These are phyloP conservation scores for Glaciozyma martinii DNA, from an alignment of 768 basidiomycete species.

Conservation along the genomic window DNA sequence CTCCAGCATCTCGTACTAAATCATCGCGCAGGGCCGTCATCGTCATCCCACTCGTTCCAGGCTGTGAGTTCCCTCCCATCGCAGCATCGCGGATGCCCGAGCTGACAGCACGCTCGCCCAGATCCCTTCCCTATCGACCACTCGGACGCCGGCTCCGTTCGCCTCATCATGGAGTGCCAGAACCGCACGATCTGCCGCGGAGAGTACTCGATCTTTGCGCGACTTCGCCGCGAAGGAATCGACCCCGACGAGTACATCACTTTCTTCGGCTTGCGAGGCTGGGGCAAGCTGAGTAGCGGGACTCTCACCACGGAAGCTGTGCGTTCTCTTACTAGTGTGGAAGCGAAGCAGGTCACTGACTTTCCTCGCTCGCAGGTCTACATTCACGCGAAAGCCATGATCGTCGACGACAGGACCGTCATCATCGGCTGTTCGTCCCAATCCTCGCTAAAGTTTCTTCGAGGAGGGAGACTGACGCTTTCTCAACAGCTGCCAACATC, in stretches of 20 bases:
- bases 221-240: slow-evolving; percentile 76
- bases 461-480: slow-evolving; percentile 34
- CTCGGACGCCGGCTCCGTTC: slow-evolving; percentile 83
- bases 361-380: slow-evolving; percentile 22
- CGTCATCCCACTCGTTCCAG: slow-evolving; percentile 81
- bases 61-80: slow-evolving; percentile 63
- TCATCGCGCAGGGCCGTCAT: slow-evolving; percentile 56
- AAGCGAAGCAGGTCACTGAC: not conserved
- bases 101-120: not conserved
- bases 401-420: slow-evolving; percentile 88
- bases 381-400: slow-evolving; percentile 45
- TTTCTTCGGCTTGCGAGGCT: slow-evolving; percentile 82
- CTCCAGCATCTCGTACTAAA: not conserved
- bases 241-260: slow-evolving; percentile 87
- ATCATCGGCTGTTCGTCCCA: slow-evolving; percentile 57
- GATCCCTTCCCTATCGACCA: slow-evolving; percentile 63
- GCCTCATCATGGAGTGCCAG: slow-evolving; percentile 92
- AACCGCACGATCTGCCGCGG: slow-evolving; percentile 80
- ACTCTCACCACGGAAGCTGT: slow-evolving; percentile 72
- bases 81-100: too few relatives aligned
- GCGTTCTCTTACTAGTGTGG: slow-evolving; percentile 14
- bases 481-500: slow-evolving; percentile 63
- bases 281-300: slow-evolving; percentile 81
- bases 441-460: too few relatives aligned
- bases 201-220: slow-evolving; percentile 78